Conservation (phyloP, 2,329 filamentous ascomycete species). For the Fusarium decemcellulare region DNA sequence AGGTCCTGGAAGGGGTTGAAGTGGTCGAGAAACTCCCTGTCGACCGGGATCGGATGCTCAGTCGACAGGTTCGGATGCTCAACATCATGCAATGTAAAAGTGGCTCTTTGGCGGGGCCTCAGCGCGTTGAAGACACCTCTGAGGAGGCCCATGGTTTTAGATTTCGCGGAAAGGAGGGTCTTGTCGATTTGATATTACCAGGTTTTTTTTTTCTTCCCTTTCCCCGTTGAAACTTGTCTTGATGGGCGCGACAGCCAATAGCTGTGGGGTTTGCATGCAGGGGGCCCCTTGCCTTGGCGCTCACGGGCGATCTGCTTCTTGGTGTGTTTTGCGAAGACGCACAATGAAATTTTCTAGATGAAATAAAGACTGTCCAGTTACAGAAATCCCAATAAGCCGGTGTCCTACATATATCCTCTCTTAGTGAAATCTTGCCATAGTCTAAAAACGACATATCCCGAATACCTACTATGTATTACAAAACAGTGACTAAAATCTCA, state of each 20-base stretch:
- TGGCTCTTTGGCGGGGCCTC: conserved; percentile 9
- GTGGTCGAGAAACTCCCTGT: conserved; percentile 29
- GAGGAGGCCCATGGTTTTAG: conserved; percentile 29
- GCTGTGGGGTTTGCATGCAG: too few species aligned
- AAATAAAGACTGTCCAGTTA: too few species aligned
- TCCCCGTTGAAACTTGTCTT: too few species aligned
- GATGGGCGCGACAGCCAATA: background rate
- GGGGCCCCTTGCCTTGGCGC: background rate
- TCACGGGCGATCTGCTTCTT: background rate
- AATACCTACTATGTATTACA: too few species aligned
- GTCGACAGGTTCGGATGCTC: background rate
- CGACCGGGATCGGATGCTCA: conserved; percentile 1
- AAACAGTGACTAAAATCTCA: too few species aligned
- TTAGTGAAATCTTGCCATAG: too few species aligned
- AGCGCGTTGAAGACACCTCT: conserved; percentile 31
- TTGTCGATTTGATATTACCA: background rate
- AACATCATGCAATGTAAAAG: too few species aligned
- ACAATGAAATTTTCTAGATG: background rate
- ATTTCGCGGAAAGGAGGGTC: background rate
- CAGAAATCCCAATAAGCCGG: too few species aligned
- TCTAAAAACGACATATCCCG: too few species aligned
- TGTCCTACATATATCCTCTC: too few species aligned
- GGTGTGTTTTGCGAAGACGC: background rate
- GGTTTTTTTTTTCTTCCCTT: too few species aligned
- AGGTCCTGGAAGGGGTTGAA: conserved; percentile 33